These are phyloP conservation scores for Microbotryomycetes sp. DNA, from an alignment of 1,284 basidiomycete species.

Conservation along the genomic window DNA sequence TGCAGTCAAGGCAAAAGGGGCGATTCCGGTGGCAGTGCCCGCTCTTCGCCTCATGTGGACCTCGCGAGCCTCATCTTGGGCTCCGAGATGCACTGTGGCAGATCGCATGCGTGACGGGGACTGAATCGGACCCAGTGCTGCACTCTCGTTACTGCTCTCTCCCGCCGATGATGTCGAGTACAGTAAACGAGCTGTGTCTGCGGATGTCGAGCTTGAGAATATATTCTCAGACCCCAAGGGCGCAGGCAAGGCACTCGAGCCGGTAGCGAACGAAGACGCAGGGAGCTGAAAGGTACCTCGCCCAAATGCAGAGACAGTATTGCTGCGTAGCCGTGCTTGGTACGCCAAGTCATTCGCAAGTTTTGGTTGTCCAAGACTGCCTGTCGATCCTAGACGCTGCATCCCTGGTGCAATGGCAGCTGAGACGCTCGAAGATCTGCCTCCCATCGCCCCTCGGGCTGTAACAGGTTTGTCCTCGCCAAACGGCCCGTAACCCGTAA, in stretches of 20 bases:
- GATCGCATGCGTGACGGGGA: conserved; percentile 52
- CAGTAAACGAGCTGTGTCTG: conserved; percentile 12
- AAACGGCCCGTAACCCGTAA: conserved; percentile 8
- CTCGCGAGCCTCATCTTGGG: conserved; percentile 64
- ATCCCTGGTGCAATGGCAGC: conserved; percentile 4
- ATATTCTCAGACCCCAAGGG: not conserved
- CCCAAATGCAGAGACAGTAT: conserved; percentile 26
- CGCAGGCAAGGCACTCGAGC: not conserved
- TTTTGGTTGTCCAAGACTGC: conserved; percentile 6
- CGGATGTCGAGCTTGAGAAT: not conserved
- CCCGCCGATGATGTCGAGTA: conserved; percentile 16
- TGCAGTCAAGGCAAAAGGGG: conserved; percentile 3
- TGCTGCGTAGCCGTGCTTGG: conserved; percentile 15
- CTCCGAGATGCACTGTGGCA: conserved; percentile 67
- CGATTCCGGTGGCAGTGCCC: conserved; percentile 29
- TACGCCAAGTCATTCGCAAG: not conserved
- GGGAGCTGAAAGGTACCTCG: not conserved
- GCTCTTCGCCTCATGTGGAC: conserved; percentile 36
- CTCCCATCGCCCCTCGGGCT: not conserved
- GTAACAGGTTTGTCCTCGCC: not conserved
- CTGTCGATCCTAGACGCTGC: conserved; percentile 21
- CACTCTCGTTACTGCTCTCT: not conserved
- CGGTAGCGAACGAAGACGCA: not conserved
- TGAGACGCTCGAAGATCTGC: not conserved
- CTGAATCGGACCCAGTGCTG: not conserved